Percentiles rank a stretch among this genome's conserved stretches.
These are phyloP conservation scores for Volutella citrinella DNA, from an alignment of 2,329 filamentous ascomycete genomes.

Conservation along the genomic window DNA sequence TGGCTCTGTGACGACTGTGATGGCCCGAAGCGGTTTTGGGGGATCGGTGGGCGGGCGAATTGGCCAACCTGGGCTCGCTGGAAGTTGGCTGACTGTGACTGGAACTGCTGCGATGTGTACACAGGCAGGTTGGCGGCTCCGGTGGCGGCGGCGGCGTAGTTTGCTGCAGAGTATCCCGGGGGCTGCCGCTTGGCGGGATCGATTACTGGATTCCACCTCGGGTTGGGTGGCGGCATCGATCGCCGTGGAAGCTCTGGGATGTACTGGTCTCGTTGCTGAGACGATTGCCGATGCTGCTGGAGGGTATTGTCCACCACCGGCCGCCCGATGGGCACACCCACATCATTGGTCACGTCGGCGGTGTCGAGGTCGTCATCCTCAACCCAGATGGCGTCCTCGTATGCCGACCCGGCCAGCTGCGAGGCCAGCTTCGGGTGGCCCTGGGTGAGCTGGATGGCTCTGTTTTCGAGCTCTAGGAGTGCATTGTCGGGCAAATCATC, in stretches of 20 bases:
- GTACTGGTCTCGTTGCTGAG: conserved; percentile 15
- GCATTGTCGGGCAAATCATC: conserved; percentile 57
- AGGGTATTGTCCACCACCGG: conserved; percentile 35
- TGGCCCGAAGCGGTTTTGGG: conserved; percentile 20
- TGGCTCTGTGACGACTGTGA: conserved; percentile 25
- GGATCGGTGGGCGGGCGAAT: conserved; percentile 35
- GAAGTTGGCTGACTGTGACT: conserved; percentile 25
- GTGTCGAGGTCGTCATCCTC: conserved; percentile 59
- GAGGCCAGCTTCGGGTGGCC: conserved; percentile 22
- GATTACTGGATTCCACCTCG: conserved; percentile 37
- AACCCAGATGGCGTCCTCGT: conserved; percentile 41
- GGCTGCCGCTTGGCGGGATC: conserved; percentile 21
- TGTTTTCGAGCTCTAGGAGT: conserved; percentile 61
- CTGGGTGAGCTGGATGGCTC: conserved; percentile 61
- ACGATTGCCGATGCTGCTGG: conserved; percentile 30
- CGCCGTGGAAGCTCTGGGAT: conserved; percentile 21
- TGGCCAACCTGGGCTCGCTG: conserved; percentile 38
- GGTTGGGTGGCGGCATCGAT: conserved; percentile 32
- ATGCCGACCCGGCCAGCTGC: conserved; percentile 21
- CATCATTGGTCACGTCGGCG: conserved; percentile 51
- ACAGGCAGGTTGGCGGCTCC: conserved; percentile 19
- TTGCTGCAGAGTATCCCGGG: no score
- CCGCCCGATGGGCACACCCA: conserved; percentile 36
- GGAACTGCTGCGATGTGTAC: conserved; percentile 29
- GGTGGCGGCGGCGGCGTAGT: conserved; percentile 15